Evolutionary conservation across 2,329 filamentous ascomycete genomes (phyloP).

Genomic region (Diaporthe eres): DNA sequence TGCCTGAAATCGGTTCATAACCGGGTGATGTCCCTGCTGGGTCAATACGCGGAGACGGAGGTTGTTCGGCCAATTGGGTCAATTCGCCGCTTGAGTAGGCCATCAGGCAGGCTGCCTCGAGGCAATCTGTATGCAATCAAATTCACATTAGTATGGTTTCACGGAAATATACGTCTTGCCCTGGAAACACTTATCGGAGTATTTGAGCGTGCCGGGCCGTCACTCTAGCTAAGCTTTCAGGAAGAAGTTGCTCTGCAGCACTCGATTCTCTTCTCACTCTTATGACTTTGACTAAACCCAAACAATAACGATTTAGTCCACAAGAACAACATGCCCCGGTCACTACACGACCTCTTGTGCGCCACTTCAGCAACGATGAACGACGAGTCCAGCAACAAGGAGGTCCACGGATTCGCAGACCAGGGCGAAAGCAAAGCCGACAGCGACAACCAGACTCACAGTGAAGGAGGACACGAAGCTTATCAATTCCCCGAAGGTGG

Average conservation of each 20-base stretch:
- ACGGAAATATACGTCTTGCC: neutral
- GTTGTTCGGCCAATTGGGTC: constrained; percentile 17
- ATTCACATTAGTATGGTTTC: constrained; percentile 8
- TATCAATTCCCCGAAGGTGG: constrained; percentile 47
- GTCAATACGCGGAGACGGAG: neutral
- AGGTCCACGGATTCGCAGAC: neutral
- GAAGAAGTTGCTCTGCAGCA: neutral
- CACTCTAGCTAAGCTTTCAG: neutral
- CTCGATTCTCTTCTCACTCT: neutral
- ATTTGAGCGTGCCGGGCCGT: constrained; percentile 10
- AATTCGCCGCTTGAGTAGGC: constrained; percentile 8
- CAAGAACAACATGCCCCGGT: neutral
- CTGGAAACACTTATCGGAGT: neutral
- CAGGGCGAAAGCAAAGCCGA: constrained; percentile 12
- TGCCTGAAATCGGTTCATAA: constrained; percentile 25
- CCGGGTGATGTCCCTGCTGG: constrained; percentile 18
- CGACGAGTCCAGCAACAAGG: constrained; percentile 14
- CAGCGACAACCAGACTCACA: constrained; percentile 12
- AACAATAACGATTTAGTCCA: neutral
- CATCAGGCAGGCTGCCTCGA: neutral
- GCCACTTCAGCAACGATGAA: constrained; percentile 12
- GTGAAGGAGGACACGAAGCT: neutral
- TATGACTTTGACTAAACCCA: neutral
- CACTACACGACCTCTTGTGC: neutral
- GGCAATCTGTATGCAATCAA: neutral